These are phyloP conservation scores for Sphagnum tenellum DNA, from an alignment of 225 moss, liverwort and hornwort genomes.

Conservation along the genomic window DNA sequence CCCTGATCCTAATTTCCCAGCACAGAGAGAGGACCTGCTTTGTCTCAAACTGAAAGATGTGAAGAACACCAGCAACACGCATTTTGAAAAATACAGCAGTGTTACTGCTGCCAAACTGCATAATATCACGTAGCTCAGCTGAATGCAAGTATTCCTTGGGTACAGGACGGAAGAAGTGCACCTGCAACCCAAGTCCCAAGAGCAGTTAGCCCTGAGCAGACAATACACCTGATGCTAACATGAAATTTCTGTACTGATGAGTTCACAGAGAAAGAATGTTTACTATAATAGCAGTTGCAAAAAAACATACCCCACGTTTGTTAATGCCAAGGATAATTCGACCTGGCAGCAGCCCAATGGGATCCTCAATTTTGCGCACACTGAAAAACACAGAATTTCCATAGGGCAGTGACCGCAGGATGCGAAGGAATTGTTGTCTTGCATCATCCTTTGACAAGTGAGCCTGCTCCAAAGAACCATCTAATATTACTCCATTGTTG, in stretches of 20 bases:
- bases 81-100: constrained; percentile 98
- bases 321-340: constrained; percentile 94
- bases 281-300: too few relatives aligned
- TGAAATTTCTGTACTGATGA: too few relatives aligned
- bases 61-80: constrained; percentile 95
- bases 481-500: not conserved
- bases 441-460: constrained; percentile 93
- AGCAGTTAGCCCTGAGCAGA: too few relatives aligned
- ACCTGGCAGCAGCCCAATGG: constrained; percentile 88
- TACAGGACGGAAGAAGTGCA: constrained; percentile 96
- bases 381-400: constrained; percentile 95
- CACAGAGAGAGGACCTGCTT: constrained; percentile 45
- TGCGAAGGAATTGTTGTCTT: constrained; percentile 87
- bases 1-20: too few relatives aligned
- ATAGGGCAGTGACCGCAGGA: constrained; percentile 79
- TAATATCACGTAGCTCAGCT: constrained; percentile 94
- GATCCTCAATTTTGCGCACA: constrained; percentile 96
- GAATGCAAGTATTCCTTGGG: constrained; percentile 98
- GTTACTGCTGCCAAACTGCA: constrained; percentile 99
- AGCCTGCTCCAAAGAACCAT: constrained; percentile 32
- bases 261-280: too few relatives aligned
- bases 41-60: constrained; percentile 95
- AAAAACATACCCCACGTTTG: constrained; percentile 73
- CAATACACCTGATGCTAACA: too few relatives aligned
- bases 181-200: constrained; percentile 20